Evolutionary conservation across 2,329 filamentous ascomycete species (phyloP).

Genomic region (Pseudogymnoascus sp.): DNA sequence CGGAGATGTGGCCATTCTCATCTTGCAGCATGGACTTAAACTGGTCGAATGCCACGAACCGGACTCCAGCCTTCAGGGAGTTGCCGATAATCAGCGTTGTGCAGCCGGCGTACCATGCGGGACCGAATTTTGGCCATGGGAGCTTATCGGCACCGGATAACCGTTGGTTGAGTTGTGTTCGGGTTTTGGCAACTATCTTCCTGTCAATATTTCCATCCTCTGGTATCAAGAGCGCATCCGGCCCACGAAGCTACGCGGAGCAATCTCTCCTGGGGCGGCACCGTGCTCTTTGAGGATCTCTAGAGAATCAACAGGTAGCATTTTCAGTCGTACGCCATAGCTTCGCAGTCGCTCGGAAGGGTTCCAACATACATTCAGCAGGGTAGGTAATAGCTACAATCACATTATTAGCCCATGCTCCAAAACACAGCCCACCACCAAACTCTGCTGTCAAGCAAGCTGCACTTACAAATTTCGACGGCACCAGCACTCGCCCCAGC

Average conservation of each 20-base stretch:
- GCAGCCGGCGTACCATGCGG: constrained; percentile 96
- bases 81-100: constrained; percentile 96
- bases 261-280: not conserved
- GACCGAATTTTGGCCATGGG: constrained; percentile 88
- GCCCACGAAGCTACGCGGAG: not conserved
- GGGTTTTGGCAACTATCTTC: constrained; percentile 70
- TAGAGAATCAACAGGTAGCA: not conserved
- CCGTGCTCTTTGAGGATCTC: not conserved
- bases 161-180: constrained; percentile 84
- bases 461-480: constrained; percentile 72
- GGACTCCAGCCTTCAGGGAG: constrained; percentile 90
- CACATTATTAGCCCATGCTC: constrained; percentile 5
- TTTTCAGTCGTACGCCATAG: not conserved
- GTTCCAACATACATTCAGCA: constrained; percentile 65
- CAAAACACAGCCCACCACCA: constrained; percentile 26
- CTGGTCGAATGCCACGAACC: constrained; percentile 93
- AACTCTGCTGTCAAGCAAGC: not conserved
- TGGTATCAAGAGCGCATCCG: not conserved
- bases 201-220: not conserved
- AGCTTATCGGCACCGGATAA: constrained; percentile 78
- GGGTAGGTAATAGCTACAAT: constrained; percentile 77
- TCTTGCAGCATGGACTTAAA: constrained; percentile 82
- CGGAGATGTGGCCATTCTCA: constrained; percentile 78
- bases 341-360: not conserved
- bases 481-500: constrained; percentile 92